Evolutionary conservation across 164 flowering plant species (phyloP), one percentile per base, ranked within the genome.

Genomic region (Litsea cubeba): DNA sequence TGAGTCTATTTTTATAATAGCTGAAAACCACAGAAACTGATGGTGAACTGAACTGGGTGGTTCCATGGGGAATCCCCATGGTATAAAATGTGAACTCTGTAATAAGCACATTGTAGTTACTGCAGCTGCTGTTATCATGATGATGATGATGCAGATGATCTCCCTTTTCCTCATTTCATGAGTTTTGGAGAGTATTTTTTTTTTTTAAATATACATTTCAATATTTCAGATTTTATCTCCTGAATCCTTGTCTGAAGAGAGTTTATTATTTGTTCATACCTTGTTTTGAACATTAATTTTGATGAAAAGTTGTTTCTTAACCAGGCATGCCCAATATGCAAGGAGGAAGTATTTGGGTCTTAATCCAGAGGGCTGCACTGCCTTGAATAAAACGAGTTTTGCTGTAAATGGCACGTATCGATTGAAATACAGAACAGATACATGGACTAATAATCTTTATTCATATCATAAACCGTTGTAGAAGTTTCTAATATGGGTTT

Each of bases 251-350:
- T 71, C 20, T 3, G 23, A 15, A 22, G n/a, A 11, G 60, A 54
- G 18, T 66, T 54, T 40, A 5, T 18, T 66, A 17, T 65, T 18
- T 22, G 12, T 74, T 54, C 65, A 28, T 50, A 18, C 32, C 50
- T 28, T 58, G 5, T 25, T 32, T 5, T 30, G 3, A 22, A 65
- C 63, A 12, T 50, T 2, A 35, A 58, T 5, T 66, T 26, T 50
- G 2, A 23, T 24, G 46, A n/a, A 14, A 25, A 24, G 46, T 24
- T 54, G 20, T 75, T 68, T 51, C 40, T 69, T 18, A 12, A 58
- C 28, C 80, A 80, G 83, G 78, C 80, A 63, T 80, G 83, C 74
- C 80, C 83, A 7, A 50, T 80, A 4, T 80, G 80, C 80, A 71
- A 62, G 12, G 74, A 69, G 24, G 78, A 80, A 66, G 83, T 80